phyloP scores from a whole-genome alignment of 495 filamentous ascomycete species.

The Penicillium desertorum region DNA sequence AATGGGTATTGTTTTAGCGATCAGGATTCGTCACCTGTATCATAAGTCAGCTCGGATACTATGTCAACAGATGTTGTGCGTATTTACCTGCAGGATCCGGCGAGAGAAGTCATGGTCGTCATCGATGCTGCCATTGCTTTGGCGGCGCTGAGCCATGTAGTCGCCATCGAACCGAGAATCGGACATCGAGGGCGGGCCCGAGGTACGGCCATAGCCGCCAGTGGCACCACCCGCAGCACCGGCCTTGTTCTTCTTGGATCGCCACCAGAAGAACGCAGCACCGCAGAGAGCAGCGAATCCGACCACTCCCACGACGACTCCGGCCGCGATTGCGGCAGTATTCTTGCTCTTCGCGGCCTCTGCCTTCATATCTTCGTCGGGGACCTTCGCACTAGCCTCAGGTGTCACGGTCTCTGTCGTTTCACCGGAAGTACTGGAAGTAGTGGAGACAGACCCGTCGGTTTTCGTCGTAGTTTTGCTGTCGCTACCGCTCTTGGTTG shows the following conservation, averaged over 20 bases:
- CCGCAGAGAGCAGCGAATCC: slow-evolving; percentile 62
- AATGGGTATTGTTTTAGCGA: slow-evolving; percentile 22
- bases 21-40: slow-evolving; percentile 53
- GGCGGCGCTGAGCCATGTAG: slow-evolving; percentile 76
- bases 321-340: slow-evolving; percentile 79
- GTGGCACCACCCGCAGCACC: slow-evolving; percentile 72
- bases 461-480: slow-evolving; percentile 23
- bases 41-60: slow-evolving; percentile 1
- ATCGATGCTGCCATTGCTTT: slow-evolving; percentile 96
- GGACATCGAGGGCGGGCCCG: slow-evolving; percentile 51
- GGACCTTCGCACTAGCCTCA: slow-evolving; percentile 21
- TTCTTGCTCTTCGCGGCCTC: slow-evolving; percentile 47
- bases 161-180: slow-evolving; percentile 88
- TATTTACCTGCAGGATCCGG: slow-evolving; percentile 83
- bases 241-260: slow-evolving; percentile 68
- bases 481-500: neutral
- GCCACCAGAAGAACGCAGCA: slow-evolving; percentile 72
- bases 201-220: slow-evolving; percentile 41
- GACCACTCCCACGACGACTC: slow-evolving; percentile 83
- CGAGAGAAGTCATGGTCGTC: slow-evolving; percentile 97
- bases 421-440: slow-evolving; percentile 31
- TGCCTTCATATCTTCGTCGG: slow-evolving; percentile 11
- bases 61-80: neutral
- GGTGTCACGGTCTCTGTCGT: slow-evolving; percentile 43
- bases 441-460: slow-evolving; percentile 9